Percentiles rank a stretch among this genome's conserved stretches.
Conservation (phyloP, 345 rosid genomes). For the Sonneratia alba region DNA sequence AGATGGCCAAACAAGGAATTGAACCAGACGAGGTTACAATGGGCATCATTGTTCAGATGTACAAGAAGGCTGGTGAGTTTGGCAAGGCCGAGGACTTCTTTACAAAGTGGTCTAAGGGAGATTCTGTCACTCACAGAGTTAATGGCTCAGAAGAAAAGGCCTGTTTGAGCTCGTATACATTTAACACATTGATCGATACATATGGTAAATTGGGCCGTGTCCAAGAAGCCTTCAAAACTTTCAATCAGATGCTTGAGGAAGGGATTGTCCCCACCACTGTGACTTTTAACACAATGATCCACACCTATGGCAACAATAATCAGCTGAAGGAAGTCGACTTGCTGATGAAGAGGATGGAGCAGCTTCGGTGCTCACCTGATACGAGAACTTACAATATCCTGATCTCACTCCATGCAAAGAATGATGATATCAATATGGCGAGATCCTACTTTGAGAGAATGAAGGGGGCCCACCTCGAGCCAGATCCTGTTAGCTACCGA, state of each 20-base stretch:
- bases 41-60: conserved; percentile 77
- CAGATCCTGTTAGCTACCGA: conserved; percentile 72
- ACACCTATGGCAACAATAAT: conserved; percentile 66
- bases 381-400: conserved; percentile 85
- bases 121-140: conserved; percentile 23
- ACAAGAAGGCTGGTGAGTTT: conserved; percentile 73
- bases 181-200: conserved; percentile 77
- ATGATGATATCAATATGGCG: conserved; percentile 48
- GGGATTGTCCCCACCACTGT: conserved; percentile 71
- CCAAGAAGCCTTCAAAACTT: conserved; percentile 59
- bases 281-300: conserved; percentile 83
- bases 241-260: conserved; percentile 55
- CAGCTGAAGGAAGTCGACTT: conserved; percentile 51
- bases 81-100: conserved; percentile 68
- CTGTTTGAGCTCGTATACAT: conserved; percentile 51
- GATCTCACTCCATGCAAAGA: conserved; percentile 63
- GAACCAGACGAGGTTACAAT: conserved; percentile 79
- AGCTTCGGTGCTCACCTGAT: conserved; percentile 57
- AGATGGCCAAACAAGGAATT: conserved; percentile 63
- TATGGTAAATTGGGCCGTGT: conserved; percentile 75
- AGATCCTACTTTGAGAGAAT: conserved; percentile 47
- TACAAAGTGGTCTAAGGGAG: conserved; percentile 55
- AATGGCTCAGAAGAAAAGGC: conserved; percentile 14
- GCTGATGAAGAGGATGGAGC: conserved; percentile 67
- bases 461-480: conserved; percentile 54